Percentiles rank a stretch among this genome's conserved stretches.
These are phyloP conservation scores for Penicillium olsonii DNA, from an alignment of 2,329 filamentous ascomycete species.

Conservation along the genomic window DNA sequence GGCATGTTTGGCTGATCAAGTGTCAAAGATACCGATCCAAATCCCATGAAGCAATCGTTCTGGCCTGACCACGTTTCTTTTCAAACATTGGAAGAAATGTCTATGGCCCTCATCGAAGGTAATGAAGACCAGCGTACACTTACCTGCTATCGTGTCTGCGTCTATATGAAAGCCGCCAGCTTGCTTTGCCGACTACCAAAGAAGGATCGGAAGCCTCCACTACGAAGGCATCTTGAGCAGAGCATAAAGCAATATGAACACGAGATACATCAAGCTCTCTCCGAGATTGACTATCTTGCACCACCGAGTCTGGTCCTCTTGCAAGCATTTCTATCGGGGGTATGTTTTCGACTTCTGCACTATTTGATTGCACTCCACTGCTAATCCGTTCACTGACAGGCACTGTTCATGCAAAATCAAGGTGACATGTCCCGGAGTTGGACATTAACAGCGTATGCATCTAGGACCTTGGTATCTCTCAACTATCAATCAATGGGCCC, in stretches of 20 bases:
- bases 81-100: too few relatives aligned
- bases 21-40: too few relatives aligned
- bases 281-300: slow-evolving; percentile 2
- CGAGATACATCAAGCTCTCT: slow-evolving; percentile 2
- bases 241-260: slow-evolving; percentile 3
- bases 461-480: neutral
- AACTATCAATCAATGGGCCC: too few relatives aligned
- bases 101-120: too few relatives aligned
- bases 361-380: too few relatives aligned
- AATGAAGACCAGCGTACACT: neutral
- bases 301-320: neutral
- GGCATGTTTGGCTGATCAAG: too few relatives aligned
- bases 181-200: neutral
- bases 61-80: too few relatives aligned
- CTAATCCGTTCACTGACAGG: neutral
- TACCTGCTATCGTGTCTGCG: slow-evolving; percentile 1
- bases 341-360: too few relatives aligned
- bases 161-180: neutral
- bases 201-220: neutral
- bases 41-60: too few relatives aligned
- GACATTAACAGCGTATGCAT: neutral
- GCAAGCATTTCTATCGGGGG: neutral
- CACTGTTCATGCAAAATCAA: neutral
- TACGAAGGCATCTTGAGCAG: neutral
- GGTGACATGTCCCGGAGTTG: neutral